These are phyloP conservation scores for Quercus rubra DNA, from an alignment of 306 rosid species.

Conservation along the genomic window DNA sequence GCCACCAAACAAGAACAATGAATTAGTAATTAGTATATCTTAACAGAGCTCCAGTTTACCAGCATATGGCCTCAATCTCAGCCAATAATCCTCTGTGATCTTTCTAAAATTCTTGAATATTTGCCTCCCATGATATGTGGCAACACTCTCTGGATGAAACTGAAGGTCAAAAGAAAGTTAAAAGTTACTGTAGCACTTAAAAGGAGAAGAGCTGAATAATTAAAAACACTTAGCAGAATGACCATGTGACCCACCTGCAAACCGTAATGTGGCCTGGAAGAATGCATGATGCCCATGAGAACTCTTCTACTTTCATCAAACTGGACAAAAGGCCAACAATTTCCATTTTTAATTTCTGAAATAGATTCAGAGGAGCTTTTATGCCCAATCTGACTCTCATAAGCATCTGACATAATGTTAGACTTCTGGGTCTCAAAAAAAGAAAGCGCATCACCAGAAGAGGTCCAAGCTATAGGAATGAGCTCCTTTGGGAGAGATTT, in stretches of 20 bases:
- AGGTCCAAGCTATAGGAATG: conserved; percentile 96
- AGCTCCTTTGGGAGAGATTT: conserved; percentile 83
- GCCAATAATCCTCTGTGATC: conserved; percentile 81
- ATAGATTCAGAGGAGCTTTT: conserved; percentile 30
- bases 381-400: conserved; percentile 28
- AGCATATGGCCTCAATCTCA: conserved; percentile 47
- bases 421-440: conserved; percentile 42
- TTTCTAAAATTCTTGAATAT: conserved; percentile 83
- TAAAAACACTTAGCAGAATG: conserved; percentile 15
- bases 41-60: conserved; percentile 54
- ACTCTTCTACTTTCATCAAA: conserved; percentile 40
- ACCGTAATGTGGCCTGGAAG: conserved; percentile 93
- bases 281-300: conserved; percentile 93
- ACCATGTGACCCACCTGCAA: conserved; percentile 65
- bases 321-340: conserved; percentile 25
- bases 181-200: conserved; percentile 4
- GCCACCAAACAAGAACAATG: conserved; percentile 7
- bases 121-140: conserved; percentile 77
- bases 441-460: conserved; percentile 56
- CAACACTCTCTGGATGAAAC: conserved; percentile 99
- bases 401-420: conserved; percentile 31
- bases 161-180: conserved; percentile 47
- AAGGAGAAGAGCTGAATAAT: conserved; percentile 8
- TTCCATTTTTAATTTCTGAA: conserved; percentile 29
- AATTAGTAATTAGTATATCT: not conserved